phyloP scores from a whole-genome alignment of 75 land plant species.

The Pseudotsuga menziesii region DNA sequence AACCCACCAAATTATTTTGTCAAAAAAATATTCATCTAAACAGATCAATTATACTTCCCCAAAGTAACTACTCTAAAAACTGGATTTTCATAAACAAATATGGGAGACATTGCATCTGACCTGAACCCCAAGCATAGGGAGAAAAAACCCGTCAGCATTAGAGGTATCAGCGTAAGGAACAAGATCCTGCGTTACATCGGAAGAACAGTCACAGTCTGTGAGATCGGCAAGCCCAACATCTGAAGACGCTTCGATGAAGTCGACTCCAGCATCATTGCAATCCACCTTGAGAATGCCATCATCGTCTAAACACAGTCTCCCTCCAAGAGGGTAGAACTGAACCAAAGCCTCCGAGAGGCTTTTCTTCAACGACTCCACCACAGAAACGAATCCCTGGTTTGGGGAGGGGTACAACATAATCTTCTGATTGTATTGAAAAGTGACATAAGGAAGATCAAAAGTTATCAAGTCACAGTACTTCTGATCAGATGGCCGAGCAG shows the following conservation, averaged over 20 bases:
- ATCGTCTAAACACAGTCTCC: slow-evolving; percentile 48
- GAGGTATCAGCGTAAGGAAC: slow-evolving; percentile 40
- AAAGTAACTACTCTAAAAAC: too few species aligned
- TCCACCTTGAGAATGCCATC: slow-evolving; percentile 63
- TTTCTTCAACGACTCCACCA: slow-evolving; percentile 43
- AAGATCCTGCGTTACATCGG: slow-evolving; percentile 25
- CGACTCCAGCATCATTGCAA: slow-evolving; percentile 56
- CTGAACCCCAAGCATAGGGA: slow-evolving; percentile 58
- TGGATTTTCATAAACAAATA: too few species aligned
- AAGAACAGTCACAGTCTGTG: slow-evolving; percentile 14
- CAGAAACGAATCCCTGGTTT: slow-evolving; percentile 23
- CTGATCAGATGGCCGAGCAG: slow-evolving; percentile 12
- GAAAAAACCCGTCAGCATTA: slow-evolving; percentile 49
- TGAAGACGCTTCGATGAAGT: slow-evolving; percentile 40
- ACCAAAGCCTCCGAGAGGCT: slow-evolving; percentile 42
- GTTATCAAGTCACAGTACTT: slow-evolving; percentile 46
- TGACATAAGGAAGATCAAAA: slow-evolving; percentile 66
- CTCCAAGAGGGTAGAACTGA: slow-evolving; percentile 61
- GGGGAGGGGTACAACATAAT: slow-evolving; percentile 34
- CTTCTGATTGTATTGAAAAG: slow-evolving; percentile 74
- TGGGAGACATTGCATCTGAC: slow-evolving; percentile 9
- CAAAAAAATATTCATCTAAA: too few species aligned
- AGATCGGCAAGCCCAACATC: slow-evolving; percentile 12
- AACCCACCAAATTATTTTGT: too few species aligned
- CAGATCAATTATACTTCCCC: too few species aligned